Evolutionary conservation across 2,329 filamentous ascomycete species (phyloP), one percentile per base, ranked within the genome.

Genomic region (Pseudocercospora macadamiae): DNA sequence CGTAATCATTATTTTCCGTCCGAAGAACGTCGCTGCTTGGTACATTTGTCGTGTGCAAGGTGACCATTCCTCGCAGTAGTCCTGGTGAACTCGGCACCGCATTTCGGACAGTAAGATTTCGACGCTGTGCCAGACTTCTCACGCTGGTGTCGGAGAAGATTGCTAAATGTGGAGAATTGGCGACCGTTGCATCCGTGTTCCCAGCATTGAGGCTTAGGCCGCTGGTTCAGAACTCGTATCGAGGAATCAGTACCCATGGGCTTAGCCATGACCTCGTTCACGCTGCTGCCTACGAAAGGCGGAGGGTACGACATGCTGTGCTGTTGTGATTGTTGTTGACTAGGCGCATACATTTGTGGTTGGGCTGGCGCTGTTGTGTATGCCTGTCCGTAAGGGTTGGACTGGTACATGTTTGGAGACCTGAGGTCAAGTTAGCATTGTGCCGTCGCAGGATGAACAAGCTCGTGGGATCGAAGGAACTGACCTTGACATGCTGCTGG

Each of bases 81-180:
- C 67, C 93, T 83, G 10, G 93, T 97, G 70, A 97, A 97, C 70
- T 96, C 92, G 9, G 92, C 92, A 34, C 92, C 91, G 71, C 93
- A 97, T 72, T 92, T 89, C 16, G 91, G 92, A 72, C 93, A 97
- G 51, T 88, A 87, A 2, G 91, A 91, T 77, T 97, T 97, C 26
- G 89, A 82, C 9, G 93, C 91, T 53, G 93, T 92, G 23, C 93
- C 93, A 0, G 91, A 96, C 75, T 96, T 97, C 76, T 97, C 93
- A 42, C 93, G 86, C 75, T 97, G 93, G 74, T 97, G 93, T 63
- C 93, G 84, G 34, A 97, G 80, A 3, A 97, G 83, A 73, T 97
- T 97, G 83, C 92, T 96, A 73, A 97, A 97, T 3, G 93, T 97
- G 16, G 91, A 96, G 72, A 97, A 97, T 70, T 96, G 90, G 26